Conservation (phyloP, 768 basidiomycete genomes). For the Lentinula sp. region DNA sequence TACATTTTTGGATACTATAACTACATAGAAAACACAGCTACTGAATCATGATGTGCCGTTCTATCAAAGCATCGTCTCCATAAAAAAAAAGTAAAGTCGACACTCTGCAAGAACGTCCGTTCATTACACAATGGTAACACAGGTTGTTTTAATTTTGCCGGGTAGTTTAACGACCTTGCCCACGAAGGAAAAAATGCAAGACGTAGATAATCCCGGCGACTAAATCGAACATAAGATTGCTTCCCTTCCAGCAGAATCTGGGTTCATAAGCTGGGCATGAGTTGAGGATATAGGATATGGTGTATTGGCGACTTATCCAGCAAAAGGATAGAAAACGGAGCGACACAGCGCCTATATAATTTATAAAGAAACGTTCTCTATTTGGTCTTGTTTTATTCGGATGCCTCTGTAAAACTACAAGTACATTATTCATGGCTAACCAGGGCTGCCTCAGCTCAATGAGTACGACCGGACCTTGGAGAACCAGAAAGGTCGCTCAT, state of each 20-base stretch:
- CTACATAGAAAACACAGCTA: background rate
- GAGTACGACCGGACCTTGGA: constrained; percentile 77
- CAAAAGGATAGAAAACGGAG: too few species aligned
- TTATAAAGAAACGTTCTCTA: background rate
- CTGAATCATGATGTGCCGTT: background rate
- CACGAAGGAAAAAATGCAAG: background rate
- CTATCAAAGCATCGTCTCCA: constrained; percentile 7
- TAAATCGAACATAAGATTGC: background rate
- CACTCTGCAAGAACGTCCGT: constrained; percentile 6
- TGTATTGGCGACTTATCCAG: background rate
- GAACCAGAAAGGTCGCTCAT: constrained; percentile 92
- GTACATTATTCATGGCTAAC: background rate
- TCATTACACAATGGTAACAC: background rate
- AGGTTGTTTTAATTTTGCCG: background rate
- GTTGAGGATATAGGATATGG: background rate
- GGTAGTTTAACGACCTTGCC: constrained; percentile 6
- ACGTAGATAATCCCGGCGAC: constrained; percentile 7
- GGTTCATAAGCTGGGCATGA: too few species aligned
- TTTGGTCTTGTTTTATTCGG: background rate
- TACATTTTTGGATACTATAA: background rate
- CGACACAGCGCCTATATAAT: too few species aligned
- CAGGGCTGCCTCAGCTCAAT: background rate
- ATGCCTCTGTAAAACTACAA: background rate
- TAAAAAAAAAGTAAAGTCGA: background rate
- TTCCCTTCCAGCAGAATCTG: too few species aligned